These are phyloP conservation scores for Umbilicus rupestris DNA, from an alignment of 164 flowering plant species.

Conservation along the genomic window DNA sequence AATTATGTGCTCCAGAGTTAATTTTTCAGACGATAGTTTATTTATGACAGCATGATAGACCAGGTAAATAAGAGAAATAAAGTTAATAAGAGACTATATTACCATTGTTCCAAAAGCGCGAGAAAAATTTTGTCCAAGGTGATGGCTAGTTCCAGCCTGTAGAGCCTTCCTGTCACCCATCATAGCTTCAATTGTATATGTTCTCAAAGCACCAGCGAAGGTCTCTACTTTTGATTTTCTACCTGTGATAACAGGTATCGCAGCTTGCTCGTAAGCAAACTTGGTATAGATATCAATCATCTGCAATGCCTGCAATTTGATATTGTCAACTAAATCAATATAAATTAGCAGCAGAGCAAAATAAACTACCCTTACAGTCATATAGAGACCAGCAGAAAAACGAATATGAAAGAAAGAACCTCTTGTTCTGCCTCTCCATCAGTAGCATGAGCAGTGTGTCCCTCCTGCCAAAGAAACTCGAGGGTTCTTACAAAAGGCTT, in stretches of 20 bases:
- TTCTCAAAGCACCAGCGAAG: constrained; percentile 90
- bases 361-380: neutral
- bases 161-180: constrained; percentile 95
- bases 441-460: constrained; percentile 95
- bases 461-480: constrained; percentile 99
- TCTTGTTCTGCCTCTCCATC: constrained; percentile 92
- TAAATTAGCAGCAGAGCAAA: neutral
- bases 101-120: constrained; percentile 95
- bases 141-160: constrained; percentile 98
- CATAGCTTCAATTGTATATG: constrained; percentile 98
- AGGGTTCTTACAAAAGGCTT: constrained; percentile 95
- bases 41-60: neutral
- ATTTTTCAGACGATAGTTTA: neutral
- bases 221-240: constrained; percentile 87
- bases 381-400: neutral
- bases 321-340: constrained; percentile 18
- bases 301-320: constrained; percentile 67
- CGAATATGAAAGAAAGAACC: constrained; percentile 27
- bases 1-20: too few relatives aligned
- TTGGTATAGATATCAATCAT: constrained; percentile 84
- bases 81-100: neutral
- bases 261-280: constrained; percentile 94
- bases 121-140: constrained; percentile 94
- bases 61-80: neutral
- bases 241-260: constrained; percentile 92